A percentile compares a stretch with the other conserved stretches of the same genome.
Conservation (phyloP, 2,329 filamentous ascomycete species). For the Zymoseptoria pseudotritici region DNA sequence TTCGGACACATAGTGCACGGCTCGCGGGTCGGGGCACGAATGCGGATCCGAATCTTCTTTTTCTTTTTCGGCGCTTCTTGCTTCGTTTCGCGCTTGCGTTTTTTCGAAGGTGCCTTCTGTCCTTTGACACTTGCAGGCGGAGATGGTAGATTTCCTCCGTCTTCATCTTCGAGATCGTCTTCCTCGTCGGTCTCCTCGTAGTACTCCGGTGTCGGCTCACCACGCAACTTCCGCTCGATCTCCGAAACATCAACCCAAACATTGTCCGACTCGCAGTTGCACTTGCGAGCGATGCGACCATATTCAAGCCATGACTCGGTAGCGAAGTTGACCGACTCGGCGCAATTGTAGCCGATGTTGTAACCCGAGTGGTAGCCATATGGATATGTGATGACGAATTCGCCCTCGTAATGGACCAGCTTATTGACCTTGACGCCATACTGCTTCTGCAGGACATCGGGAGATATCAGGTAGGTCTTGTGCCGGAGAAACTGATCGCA, state of each 20-base stretch:
- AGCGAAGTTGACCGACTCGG: slow-evolving; percentile 97
- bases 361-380: slow-evolving; percentile 98
- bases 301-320: slow-evolving; percentile 92
- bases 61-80: slow-evolving; percentile 51
- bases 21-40: slow-evolving; percentile 63
- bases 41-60: slow-evolving; percentile 70
- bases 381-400: slow-evolving; percentile 97
- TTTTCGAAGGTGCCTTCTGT: slow-evolving; percentile 53
- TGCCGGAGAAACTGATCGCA: slow-evolving; percentile 95
- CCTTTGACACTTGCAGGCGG: slow-evolving; percentile 68
- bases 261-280: slow-evolving; percentile 92
- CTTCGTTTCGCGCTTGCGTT: slow-evolving; percentile 58
- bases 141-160: slow-evolving; percentile 63
- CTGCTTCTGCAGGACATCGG: slow-evolving; percentile 74
- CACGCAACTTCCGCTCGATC: slow-evolving; percentile 86
- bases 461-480: slow-evolving; percentile 95
- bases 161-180: slow-evolving; percentile 44
- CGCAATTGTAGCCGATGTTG: slow-evolving; percentile 97
- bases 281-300: slow-evolving; percentile 92
- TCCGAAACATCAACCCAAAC: slow-evolving; percentile 97
- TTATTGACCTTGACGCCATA: slow-evolving; percentile 96
- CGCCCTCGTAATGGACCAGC: slow-evolving; percentile 87
- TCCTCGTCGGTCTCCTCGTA: slow-evolving; percentile 72
- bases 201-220: slow-evolving; percentile 72
- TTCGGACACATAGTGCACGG: slow-evolving; percentile 92